Evolutionary conservation across 495 filamentous ascomycete species (phyloP).

Genomic region (Tuber brumale): DNA sequence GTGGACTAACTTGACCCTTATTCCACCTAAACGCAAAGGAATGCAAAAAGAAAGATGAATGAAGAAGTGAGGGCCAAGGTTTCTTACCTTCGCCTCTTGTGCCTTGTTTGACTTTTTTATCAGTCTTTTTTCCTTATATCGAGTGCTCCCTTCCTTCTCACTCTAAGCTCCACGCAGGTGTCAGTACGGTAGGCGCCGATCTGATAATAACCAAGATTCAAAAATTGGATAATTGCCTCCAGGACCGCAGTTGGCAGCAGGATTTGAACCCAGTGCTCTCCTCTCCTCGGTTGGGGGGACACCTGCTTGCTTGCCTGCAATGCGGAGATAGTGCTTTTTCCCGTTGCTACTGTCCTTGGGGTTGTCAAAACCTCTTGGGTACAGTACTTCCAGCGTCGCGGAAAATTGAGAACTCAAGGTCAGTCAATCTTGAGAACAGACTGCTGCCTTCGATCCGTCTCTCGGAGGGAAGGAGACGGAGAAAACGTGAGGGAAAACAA

Average conservation of each 20-base stretch:
- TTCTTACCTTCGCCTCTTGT: not conserved
- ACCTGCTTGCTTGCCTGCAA: slow-evolving; percentile 17
- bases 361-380: not conserved
- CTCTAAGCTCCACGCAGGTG: not conserved
- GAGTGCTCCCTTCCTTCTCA: slow-evolving; percentile 12
- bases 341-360: not conserved
- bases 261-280: slow-evolving; percentile 1
- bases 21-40: slow-evolving; percentile 10
- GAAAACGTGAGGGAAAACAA: slow-evolving; percentile 5
- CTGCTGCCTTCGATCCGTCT: slow-evolving; percentile 18
- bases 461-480: not conserved
- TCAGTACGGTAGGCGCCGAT: slow-evolving; percentile 23
- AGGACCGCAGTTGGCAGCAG: slow-evolving; percentile 1
- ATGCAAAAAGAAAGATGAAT: slow-evolving; percentile 8
- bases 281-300: slow-evolving; percentile 24
- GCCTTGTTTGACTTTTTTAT: not conserved
- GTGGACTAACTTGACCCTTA: not conserved
- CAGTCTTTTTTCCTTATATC: not conserved
- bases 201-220: slow-evolving; percentile 6
- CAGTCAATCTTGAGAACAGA: slow-evolving; percentile 27
- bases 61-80: not conserved
- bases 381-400: not conserved
- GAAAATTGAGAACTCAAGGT: slow-evolving; percentile 28
- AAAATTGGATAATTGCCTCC: slow-evolving; percentile 25
- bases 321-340: not conserved